Base-by-base conservation (phyloP, 2,329 filamentous ascomycete genomes). In the Colletotrichum paranaense region DNA sequence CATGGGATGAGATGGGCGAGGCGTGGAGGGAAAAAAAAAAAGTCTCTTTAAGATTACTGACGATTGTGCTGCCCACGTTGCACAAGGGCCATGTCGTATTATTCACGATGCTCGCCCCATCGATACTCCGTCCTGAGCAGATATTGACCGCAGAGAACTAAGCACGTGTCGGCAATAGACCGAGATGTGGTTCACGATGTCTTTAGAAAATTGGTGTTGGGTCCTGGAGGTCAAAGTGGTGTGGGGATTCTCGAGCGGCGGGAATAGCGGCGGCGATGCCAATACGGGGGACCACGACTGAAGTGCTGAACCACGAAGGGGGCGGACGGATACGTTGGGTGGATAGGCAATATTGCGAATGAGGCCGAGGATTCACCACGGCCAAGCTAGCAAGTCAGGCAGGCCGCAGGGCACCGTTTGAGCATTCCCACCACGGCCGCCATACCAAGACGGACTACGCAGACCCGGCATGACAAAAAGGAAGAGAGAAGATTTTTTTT, bases 311-410 rank as follows among this genome's bases (percentile, higher is more conserved):
- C 9, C 16, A 24, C 38, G 24, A 63, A n/a, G 42, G 42, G 42
- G 42, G 42, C 32, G 32, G 42, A 49, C 65, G 59, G 69, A 64
- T 72, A 64, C 66, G 53, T 28, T 59, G 11, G 38, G 70, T 73
- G 70, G 70, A 70, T 73, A 70, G 42, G 67, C 70, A 73, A 70
- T 73, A 73, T 69, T 70, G 59, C 60, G 70, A 73, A 70, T 73
- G 70, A 70, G 67, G 56, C 70, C 70, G 70, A 73, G 70, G 49
- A 73, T 64, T 38, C 66, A 73, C 70, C 70, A 73, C 46, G 32
- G 42, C 26, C 70, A 70, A 62, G 66, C 70, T 59, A 69, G 56
- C 30, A 56, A 42, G 53, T 26, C 53, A 60, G 22, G 67, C 67
- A 72, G 59, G 60, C 59, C 42, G 19, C 42, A 49, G 42, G 42